Evolutionary conservation across 495 filamentous ascomycete species (phyloP).

Genomic region (Hypoxylon perforatum): DNA sequence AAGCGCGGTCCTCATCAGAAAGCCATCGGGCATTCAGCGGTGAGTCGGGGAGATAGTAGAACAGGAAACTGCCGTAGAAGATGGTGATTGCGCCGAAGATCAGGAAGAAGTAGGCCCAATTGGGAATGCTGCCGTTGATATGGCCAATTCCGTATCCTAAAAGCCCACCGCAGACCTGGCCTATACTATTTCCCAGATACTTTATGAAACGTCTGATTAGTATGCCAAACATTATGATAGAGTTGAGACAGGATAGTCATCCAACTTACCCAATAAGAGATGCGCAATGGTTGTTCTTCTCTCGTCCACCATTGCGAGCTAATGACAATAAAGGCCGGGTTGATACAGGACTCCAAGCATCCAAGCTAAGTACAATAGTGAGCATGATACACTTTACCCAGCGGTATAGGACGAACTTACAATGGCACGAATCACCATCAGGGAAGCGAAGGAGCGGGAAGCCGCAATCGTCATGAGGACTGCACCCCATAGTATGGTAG

Average conservation of each 20-base stretch:
- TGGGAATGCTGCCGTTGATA: conserved; percentile 50
- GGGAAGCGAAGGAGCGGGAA: conserved; percentile 51
- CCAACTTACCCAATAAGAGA: conserved; percentile 57
- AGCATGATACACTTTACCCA: too few species aligned
- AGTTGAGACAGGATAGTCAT: too few species aligned
- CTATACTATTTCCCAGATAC: conserved; percentile 64
- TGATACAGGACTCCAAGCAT: conserved; percentile 60
- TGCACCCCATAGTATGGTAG: conserved; percentile 57
- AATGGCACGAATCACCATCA: conserved; percentile 59
- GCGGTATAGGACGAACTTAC: too few species aligned
- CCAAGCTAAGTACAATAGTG: too few species aligned
- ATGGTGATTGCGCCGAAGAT: conserved; percentile 54
- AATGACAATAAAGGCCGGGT: conserved; percentile 61
- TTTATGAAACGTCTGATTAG: too few species aligned
- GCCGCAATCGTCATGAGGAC: conserved; percentile 56
- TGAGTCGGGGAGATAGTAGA: conserved; percentile 62
- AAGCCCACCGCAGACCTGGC: conserved; percentile 58
- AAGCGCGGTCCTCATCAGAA: conserved; percentile 56
- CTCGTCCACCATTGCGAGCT: conserved; percentile 66
- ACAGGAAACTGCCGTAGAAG: conserved; percentile 50
- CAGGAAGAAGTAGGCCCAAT: conserved; percentile 59
- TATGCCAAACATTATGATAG: too few species aligned
- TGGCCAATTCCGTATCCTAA: conserved; percentile 58
- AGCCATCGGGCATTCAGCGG: conserved; percentile 60
- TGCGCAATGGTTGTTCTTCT: conserved; percentile 58